phyloP scores from a whole-genome alignment of 345 rosid species.

The Linum lewisii region DNA sequence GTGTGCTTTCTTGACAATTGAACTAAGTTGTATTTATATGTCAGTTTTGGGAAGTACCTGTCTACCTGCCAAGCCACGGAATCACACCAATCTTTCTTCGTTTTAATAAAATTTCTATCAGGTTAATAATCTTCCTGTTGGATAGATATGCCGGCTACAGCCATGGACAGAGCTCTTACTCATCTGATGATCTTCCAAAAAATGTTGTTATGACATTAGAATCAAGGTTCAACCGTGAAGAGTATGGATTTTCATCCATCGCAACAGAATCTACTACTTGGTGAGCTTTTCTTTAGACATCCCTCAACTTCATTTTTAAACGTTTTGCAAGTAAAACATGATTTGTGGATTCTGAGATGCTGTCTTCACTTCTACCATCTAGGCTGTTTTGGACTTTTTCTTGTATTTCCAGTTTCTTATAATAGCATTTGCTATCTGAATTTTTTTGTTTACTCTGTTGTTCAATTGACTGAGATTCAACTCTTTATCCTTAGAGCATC shows the following conservation, averaged over 20 bases:
- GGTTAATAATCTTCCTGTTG: slow-evolving; percentile 59
- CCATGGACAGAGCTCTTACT: slow-evolving; percentile 62
- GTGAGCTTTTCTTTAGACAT: slow-evolving; percentile 13
- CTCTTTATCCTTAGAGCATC: no score
- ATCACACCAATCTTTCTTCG: slow-evolving; percentile 1
- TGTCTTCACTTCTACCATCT: not conserved
- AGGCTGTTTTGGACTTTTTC: not conserved
- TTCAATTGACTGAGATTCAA: no score
- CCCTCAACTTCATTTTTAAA: not conserved
- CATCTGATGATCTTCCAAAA: slow-evolving; percentile 39
- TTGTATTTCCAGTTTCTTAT: slow-evolving; percentile 1
- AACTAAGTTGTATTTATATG: no score
- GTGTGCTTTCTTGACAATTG: not conserved
- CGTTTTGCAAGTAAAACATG: not conserved
- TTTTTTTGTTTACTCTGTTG: no score
- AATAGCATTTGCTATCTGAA: no score
- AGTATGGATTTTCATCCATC: slow-evolving; percentile 51
- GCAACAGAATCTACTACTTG: slow-evolving; percentile 36
- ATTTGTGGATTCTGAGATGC: no score
- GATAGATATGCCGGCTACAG: slow-evolving; percentile 54
- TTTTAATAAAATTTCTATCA: slow-evolving; percentile 18
- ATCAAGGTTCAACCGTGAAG: slow-evolving; percentile 42
- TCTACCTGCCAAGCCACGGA: not conserved
- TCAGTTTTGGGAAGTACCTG: not conserved
- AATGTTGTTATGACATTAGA: slow-evolving; percentile 21